Evolutionary conservation across 139 green algal species (phyloP).

Genomic region (Chlorella sorokiniana): DNA sequence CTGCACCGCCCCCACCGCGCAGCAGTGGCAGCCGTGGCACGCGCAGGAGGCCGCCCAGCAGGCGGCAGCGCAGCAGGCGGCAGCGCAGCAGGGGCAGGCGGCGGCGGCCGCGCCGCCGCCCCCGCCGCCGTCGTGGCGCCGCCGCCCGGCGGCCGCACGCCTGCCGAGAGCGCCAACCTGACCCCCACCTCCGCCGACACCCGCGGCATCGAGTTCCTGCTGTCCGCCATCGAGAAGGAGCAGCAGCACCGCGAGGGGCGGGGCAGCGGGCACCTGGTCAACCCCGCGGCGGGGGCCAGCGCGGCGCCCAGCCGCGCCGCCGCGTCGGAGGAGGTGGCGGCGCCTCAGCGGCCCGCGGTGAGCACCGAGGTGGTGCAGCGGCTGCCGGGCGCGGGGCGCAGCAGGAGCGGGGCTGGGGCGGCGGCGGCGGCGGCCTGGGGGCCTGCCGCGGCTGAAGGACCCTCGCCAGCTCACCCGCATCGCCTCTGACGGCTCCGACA

Average conservation of each 20-base stretch:
- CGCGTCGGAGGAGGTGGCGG: constrained; percentile 3
- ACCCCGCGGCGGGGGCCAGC: neutral
- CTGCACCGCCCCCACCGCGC: neutral
- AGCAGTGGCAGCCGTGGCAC: neutral
- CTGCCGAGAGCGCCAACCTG: constrained; percentile 10
- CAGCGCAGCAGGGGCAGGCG: neutral
- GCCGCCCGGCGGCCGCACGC: neutral
- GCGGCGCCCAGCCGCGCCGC: neutral
- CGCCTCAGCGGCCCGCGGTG: neutral
- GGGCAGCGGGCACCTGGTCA: neutral
- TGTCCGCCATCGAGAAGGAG: constrained; percentile 14
- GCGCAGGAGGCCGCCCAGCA: neutral
- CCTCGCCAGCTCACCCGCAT: neutral
- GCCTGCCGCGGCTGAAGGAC: neutral
- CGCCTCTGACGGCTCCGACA: constrained; percentile 11
- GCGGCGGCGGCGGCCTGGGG: neutral
- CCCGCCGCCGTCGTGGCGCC: no score
- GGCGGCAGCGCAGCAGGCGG: neutral
- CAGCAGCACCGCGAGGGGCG: constrained; percentile 6
- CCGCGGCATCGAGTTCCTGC: constrained; percentile 15
- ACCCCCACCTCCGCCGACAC: constrained; percentile 26
- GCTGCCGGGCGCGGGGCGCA: neutral
- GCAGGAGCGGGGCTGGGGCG: neutral
- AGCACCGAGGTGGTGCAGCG: neutral
- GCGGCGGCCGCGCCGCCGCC: neutral